Evolutionary conservation across 768 basidiomycete genomes (phyloP).

Genomic region (Coprinellus micaceus): DNA sequence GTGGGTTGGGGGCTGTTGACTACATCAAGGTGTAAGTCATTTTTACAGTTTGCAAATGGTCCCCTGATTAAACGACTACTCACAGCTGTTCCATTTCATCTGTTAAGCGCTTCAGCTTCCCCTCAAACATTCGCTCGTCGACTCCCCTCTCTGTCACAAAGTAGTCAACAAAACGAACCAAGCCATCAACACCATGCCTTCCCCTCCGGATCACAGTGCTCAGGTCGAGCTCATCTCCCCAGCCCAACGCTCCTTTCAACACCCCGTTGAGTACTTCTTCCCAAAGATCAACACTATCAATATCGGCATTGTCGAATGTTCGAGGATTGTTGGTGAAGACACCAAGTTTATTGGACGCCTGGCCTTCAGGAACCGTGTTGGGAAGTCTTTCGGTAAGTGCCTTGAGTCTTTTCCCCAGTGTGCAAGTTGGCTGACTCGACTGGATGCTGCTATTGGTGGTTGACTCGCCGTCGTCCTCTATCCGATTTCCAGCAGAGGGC

Average conservation of each 20-base stretch:
- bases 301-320: neutral
- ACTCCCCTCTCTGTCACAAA: conserved; percentile 4
- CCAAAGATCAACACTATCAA: conserved; percentile 17
- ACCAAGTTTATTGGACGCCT: conserved; percentile 4
- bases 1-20: too few relatives aligned
- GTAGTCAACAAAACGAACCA: neutral
- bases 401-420: neutral
- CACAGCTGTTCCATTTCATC: conserved; percentile 5
- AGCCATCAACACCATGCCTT: neutral
- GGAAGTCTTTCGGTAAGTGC: conserved; percentile 3
- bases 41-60: neutral
- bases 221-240: conserved; percentile 10
- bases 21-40: too few relatives aligned
- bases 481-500: too few relatives aligned
- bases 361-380: conserved; percentile 12
- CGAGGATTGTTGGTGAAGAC: conserved; percentile 9
- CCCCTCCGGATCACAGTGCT: neutral
- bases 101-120: conserved; percentile 13
- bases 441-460: neutral
- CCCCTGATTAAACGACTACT: neutral
- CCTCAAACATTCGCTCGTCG: conserved; percentile 12
- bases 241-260: conserved; percentile 19
- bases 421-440: neutral
- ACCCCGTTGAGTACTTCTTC: conserved; percentile 15
- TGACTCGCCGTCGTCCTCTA: too few relatives aligned